These are phyloP conservation scores for Cornus florida DNA, from an alignment of 148 eudicot genomes.

Conservation along the genomic window DNA sequence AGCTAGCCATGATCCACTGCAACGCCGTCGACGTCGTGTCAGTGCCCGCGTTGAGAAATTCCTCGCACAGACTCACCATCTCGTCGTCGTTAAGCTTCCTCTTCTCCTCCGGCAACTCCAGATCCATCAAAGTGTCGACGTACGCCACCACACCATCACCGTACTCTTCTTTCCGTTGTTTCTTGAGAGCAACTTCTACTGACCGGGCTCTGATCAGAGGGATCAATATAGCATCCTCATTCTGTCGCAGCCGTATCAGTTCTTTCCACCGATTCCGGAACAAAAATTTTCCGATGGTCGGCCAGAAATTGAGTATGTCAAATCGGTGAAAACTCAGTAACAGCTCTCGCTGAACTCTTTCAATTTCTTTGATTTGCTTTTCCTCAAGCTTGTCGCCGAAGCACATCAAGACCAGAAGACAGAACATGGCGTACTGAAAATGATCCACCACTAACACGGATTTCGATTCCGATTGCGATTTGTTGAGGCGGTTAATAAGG, in stretches of 20 bases:
- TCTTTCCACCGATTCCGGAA: constrained; percentile 62
- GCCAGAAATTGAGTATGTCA: constrained; percentile 47
- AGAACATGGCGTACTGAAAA: constrained; percentile 63
- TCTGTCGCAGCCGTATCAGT: constrained; percentile 24
- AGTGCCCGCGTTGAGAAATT: constrained; percentile 66
- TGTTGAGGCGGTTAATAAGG: constrained; percentile 34
- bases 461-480: not conserved
- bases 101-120: constrained; percentile 51
- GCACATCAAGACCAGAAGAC: constrained; percentile 44
- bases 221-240: constrained; percentile 36
- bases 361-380: too few species aligned
- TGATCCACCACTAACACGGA: constrained; percentile 41
- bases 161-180: not conserved
- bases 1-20: constrained; percentile 78
- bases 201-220: constrained; percentile 52
- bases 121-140: constrained; percentile 51
- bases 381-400: too few species aligned
- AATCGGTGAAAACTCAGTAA: constrained; percentile 37
- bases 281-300: constrained; percentile 47
- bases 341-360: too few species aligned
- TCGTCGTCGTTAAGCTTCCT: constrained; percentile 37
- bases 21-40: constrained; percentile 55
- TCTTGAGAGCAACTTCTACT: constrained; percentile 8
- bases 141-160: constrained; percentile 38
- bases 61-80: constrained; percentile 44